Conservation (phyloP, 371 early-diverging fungal genomes). For the Mortierella polycephala region DNA sequence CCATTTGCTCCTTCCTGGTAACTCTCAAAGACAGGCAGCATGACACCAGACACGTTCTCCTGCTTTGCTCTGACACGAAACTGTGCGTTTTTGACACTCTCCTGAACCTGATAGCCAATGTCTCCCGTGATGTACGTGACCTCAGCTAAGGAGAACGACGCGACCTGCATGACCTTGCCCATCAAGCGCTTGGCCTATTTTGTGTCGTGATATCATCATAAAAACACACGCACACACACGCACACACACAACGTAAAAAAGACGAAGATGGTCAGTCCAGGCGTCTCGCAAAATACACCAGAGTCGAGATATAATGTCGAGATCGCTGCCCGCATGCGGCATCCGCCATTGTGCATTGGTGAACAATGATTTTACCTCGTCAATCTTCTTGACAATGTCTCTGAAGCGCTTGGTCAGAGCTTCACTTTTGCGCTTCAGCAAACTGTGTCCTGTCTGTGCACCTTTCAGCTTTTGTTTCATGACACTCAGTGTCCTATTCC, state of each 20-base stretch:
- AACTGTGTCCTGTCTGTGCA: constrained; percentile 98
- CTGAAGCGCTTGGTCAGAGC: constrained; percentile 97
- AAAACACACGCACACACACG: constrained; percentile 1
- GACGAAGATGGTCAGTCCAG: too few species aligned
- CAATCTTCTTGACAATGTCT: constrained; percentile 94
- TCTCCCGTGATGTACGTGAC: constrained; percentile 98
- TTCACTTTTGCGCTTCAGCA: constrained; percentile 98
- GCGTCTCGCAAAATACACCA: too few species aligned
- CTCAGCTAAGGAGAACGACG: constrained; percentile 97
- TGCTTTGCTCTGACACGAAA: constrained; percentile 90
- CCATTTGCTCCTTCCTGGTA: constrained; percentile 88
- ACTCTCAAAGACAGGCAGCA: constrained; percentile 94
- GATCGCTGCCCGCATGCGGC: too few species aligned
- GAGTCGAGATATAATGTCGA: too few species aligned
- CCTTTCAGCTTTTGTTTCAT: constrained; percentile 98
- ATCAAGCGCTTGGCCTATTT: constrained; percentile 87
- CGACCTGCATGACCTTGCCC: constrained; percentile 97
- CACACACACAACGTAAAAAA: too few species aligned
- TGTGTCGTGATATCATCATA: constrained; percentile 3
- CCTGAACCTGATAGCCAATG: constrained; percentile 96
- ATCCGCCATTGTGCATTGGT: background rate
- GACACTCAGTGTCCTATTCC: constrained; percentile 59
- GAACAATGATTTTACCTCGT: constrained; percentile 68
- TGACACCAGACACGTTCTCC: constrained; percentile 98
- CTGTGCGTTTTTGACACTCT: constrained; percentile 91